Evolutionary conservation across 345 rosid species (phyloP), one percentile per base, ranked within the genome.

Genomic region (Erodium maritimum): DNA sequence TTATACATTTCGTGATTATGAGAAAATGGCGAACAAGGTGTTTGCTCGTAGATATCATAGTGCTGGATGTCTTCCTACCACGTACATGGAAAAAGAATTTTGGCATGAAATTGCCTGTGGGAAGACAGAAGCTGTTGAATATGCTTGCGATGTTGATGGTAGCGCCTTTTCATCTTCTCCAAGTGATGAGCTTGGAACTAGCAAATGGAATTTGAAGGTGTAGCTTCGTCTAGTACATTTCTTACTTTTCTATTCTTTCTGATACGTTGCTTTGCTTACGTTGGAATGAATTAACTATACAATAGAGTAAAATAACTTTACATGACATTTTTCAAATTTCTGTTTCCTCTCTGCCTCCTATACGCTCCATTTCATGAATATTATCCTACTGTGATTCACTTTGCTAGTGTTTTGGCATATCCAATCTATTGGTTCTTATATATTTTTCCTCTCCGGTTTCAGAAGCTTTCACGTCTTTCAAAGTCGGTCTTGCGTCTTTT

Each of bases 111-210:
- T 94, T 73, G 82, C 88, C 16, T 73, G 79, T 75, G 99, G 99
- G 72, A 94, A 82, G 87, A 86, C 84, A 58, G 99, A 94, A 76
- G 71, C 85, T 58, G 99, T 94, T 76, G 99, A 94, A 78, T 94
- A 94, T 85, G 99, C 99, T 50, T 94, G 99, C 63, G 97, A 94
- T 78, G 99, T 94, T 77, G 99, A 94, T 68, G 99, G 99, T 62
- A 90, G 89, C 68, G 99, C 99, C 67, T 94, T 94, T 75, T 94
- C 99, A 70, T 90, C 95, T 62, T 82, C 85, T 70, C 78, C 86
- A 63, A 65, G 68, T 65, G 99, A 94, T 73, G 89, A 80, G 0
- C 93, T 94, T 65, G 99, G 99, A 77, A 81, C 67, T 84, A 94
- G 99, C 94, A 86, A 90, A 67, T 90, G 95, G 90, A 94, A 90